Evolutionary conservation across 805 yeast species (phyloP).

Genomic region (Pichia exigua): DNA sequence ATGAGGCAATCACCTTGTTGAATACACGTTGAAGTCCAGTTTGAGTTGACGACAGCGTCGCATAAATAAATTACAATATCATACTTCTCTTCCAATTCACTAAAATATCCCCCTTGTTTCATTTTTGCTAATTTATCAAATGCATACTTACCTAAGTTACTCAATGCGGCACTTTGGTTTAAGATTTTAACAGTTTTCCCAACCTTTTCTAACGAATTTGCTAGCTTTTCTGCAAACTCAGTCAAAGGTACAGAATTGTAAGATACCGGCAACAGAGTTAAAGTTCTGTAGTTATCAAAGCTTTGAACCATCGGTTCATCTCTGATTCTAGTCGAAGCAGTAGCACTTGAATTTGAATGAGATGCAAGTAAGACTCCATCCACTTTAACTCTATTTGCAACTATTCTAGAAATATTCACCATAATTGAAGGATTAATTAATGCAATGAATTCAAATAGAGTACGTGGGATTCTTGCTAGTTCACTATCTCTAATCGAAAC

Average conservation of each 20-base stretch:
- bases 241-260: slow-evolving; percentile 69
- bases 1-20: slow-evolving; percentile 94
- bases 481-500: slow-evolving; percentile 92
- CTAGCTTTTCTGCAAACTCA: slow-evolving; percentile 71
- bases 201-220: slow-evolving; percentile 61
- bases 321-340: slow-evolving; percentile 24
- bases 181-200: slow-evolving; percentile 69
- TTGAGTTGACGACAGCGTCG: slow-evolving; percentile 72
- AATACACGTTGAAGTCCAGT: slow-evolving; percentile 89
- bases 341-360: slow-evolving; percentile 11
- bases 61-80: slow-evolving; percentile 87
- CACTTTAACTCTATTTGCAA: slow-evolving; percentile 50
- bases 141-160: slow-evolving; percentile 83
- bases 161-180: slow-evolving; percentile 75
- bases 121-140: slow-evolving; percentile 82
- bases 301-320: slow-evolving; percentile 28
- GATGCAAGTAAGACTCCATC: slow-evolving; percentile 9
- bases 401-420: slow-evolving; percentile 81
- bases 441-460: slow-evolving; percentile 78
- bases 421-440: slow-evolving; percentile 81
- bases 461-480: slow-evolving; percentile 85
- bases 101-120: slow-evolving; percentile 81
- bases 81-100: slow-evolving; percentile 82
- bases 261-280: slow-evolving; percentile 75
- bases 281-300: slow-evolving; percentile 60